These are phyloP conservation scores for Hortiboletus flavorubellus DNA, from an alignment of 768 basidiomycete species.

Conservation along the genomic window DNA sequence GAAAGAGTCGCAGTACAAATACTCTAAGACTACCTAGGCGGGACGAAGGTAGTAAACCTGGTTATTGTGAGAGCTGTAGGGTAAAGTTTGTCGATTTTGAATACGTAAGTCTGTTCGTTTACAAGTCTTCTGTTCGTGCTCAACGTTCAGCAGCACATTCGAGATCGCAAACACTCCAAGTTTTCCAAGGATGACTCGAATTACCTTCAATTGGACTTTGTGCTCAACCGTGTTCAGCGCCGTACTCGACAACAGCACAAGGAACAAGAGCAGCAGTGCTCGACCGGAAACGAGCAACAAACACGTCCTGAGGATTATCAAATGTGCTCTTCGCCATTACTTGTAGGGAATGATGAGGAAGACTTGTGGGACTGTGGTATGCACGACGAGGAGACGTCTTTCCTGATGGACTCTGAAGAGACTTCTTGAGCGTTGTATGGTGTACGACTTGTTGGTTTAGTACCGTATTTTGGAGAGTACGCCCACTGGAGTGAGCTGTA, in stretches of 20 bases:
- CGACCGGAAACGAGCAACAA: conserved; percentile 7
- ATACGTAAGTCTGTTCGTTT: conserved; percentile 43
- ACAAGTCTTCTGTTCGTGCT: not conserved
- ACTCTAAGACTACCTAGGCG: conserved; percentile 71
- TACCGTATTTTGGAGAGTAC: conserved; percentile 25
- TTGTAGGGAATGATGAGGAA: conserved; percentile 15
- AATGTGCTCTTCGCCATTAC: conserved; percentile 21
- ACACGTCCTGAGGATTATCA: conserved; percentile 20
- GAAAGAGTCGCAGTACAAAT: conserved; percentile 80
- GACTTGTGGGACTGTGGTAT: conserved; percentile 20
- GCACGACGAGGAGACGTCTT: conserved; percentile 22
- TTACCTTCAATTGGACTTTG: conserved; percentile 73
- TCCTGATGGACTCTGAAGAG: conserved; percentile 16
- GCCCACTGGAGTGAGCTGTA: not conserved
- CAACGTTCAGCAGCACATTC: conserved; percentile 56
- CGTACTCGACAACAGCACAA: conserved; percentile 30
- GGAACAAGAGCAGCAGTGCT: conserved; percentile 25
- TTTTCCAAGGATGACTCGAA: conserved; percentile 78
- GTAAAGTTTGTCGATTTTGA: conserved; percentile 86
- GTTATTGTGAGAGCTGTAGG: conserved; percentile 97
- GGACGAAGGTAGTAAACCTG: conserved; percentile 86
- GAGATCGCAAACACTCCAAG: conserved; percentile 69
- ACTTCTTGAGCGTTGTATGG: conserved; percentile 3
- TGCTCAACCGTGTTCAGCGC: conserved; percentile 63
- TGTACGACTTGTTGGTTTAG: conserved; percentile 23